These are phyloP conservation scores for Fusarium nanum DNA, from an alignment of 2,329 filamentous ascomycete species.

Conservation along the genomic window DNA sequence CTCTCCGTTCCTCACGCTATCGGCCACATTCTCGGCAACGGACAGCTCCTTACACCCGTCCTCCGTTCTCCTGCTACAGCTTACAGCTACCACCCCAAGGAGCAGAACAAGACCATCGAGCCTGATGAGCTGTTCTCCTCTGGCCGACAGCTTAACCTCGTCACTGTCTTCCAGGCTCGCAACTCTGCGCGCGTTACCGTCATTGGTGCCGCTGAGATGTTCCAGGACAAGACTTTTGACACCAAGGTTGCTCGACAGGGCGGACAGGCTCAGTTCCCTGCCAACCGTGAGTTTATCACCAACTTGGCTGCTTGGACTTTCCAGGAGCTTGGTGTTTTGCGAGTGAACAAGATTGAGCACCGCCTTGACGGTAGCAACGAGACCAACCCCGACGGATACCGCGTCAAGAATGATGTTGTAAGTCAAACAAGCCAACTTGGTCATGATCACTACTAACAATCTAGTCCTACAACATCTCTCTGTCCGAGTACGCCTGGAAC, in stretches of 20 bases:
- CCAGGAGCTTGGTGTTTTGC: conserved; percentile 90
- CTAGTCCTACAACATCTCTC: conserved; percentile 85
- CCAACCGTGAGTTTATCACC: conserved; percentile 87
- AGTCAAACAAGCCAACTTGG: conserved; percentile 47
- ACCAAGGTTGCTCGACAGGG: conserved; percentile 76
- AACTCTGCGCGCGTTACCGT: conserved; percentile 93
- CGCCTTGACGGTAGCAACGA: conserved; percentile 67
- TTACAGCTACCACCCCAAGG: conserved; percentile 95
- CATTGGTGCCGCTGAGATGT: conserved; percentile 85
- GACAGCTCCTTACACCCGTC: conserved; percentile 82
- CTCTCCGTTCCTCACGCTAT: conserved; percentile 86
- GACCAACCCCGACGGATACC: conserved; percentile 88
- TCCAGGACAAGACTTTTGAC: conserved; percentile 90
- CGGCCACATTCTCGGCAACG: conserved; percentile 83
- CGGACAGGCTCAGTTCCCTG: conserved; percentile 68
- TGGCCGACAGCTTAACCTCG: conserved; percentile 83
- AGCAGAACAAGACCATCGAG: conserved; percentile 73
- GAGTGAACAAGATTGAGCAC: conserved; percentile 86
- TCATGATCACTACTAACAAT: conserved; percentile 40
- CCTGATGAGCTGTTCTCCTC: conserved; percentile 85
- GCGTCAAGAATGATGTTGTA: conserved; percentile 97
- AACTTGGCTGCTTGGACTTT: conserved; percentile 95
- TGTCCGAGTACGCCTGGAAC: conserved; percentile 85
- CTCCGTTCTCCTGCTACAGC: conserved; percentile 85
- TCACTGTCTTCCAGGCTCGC: conserved; percentile 89